A percentile compares a stretch with the other conserved stretches of the same genome.
These are phyloP conservation scores for Candida fluviatilis DNA, from an alignment of 805 yeast species.

Conservation along the genomic window DNA sequence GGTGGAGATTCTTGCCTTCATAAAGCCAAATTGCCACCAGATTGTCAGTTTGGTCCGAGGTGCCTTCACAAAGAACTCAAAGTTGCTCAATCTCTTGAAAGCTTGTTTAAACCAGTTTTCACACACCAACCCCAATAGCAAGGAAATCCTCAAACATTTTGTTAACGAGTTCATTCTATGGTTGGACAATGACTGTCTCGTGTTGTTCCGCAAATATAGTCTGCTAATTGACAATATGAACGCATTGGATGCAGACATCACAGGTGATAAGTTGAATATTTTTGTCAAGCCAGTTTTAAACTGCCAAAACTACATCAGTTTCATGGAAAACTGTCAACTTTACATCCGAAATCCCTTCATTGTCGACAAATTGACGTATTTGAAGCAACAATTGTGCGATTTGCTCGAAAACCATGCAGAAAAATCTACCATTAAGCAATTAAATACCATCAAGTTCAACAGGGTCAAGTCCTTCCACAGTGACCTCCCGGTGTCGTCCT, in stretches of 20 bases:
- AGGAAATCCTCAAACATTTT: slow-evolving; percentile 29
- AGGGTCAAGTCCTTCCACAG: slow-evolving; percentile 16
- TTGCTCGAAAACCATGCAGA: slow-evolving; percentile 15
- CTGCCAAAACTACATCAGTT: slow-evolving; percentile 23
- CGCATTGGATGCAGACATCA: slow-evolving; percentile 7
- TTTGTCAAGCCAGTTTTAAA: slow-evolving; percentile 30
- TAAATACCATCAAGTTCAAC: slow-evolving; percentile 33
- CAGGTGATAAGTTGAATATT: slow-evolving; percentile 12
- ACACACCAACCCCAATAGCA: slow-evolving; percentile 16
- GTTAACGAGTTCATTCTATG: slow-evolving; percentile 37
- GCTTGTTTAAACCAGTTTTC: slow-evolving; percentile 11
- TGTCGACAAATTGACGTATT: slow-evolving; percentile 23
- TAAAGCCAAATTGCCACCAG: slow-evolving; percentile 26
- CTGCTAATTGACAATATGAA: slow-evolving; percentile 8
- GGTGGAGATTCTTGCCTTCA: slow-evolving; percentile 29
- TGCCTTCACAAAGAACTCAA: slow-evolving; percentile 34
- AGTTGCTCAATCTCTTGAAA: slow-evolving; percentile 19
- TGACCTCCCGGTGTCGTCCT: slow-evolving; percentile 28
- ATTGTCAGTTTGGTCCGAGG: slow-evolving; percentile 35
- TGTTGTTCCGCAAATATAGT: slow-evolving; percentile 30
- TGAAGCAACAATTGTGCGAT: slow-evolving; percentile 11
- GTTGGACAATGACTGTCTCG: slow-evolving; percentile 32
- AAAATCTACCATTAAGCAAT: slow-evolving; percentile 12
- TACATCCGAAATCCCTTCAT: slow-evolving; percentile 37
- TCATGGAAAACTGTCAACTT: slow-evolving; percentile 19